phyloP scores from a whole-genome alignment of 2,329 filamentous ascomycete species.

The Incumbomyces lentus region DNA sequence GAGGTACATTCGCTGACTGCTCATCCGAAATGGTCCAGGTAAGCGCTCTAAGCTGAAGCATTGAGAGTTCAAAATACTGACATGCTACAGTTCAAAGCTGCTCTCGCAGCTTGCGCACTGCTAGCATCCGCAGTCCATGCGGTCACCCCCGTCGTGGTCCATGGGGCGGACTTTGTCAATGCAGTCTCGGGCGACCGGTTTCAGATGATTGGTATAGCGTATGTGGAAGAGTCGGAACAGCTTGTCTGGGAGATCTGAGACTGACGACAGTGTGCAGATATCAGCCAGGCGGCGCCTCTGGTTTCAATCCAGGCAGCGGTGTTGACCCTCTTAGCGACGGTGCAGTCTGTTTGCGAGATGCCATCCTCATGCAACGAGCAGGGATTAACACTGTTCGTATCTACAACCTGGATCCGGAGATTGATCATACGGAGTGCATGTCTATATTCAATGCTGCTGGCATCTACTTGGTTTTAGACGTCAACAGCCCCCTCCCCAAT shows the following conservation, averaged over 20 bases:
- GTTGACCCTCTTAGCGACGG: constrained; percentile 48
- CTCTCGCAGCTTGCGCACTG: constrained; percentile 28
- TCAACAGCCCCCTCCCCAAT: constrained; percentile 50
- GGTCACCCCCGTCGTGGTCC: constrained; percentile 46
- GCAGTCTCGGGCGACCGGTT: constrained; percentile 47
- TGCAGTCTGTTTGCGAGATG: constrained; percentile 51
- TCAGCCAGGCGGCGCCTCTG: constrained; percentile 52
- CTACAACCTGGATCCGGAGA: constrained; percentile 51
- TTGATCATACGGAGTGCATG: constrained; percentile 52
- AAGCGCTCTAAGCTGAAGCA: neutral
- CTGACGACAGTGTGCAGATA: constrained; percentile 33
- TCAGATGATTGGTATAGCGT: constrained; percentile 54
- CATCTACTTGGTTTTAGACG: constrained; percentile 57
- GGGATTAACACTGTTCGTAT: constrained; percentile 56
- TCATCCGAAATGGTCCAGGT: constrained; percentile 16
- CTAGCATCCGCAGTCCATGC: constrained; percentile 39
- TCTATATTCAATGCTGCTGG: constrained; percentile 56
- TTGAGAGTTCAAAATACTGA: constrained; percentile 4
- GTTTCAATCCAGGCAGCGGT: constrained; percentile 40
- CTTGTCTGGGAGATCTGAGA: neutral
- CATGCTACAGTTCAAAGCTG: constrained; percentile 12
- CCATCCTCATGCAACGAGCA: constrained; percentile 51
- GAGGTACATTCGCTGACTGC: neutral
- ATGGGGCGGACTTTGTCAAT: constrained; percentile 53
- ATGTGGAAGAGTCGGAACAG: constrained; percentile 21